Evolutionary conservation across 331 rosid genomes (phyloP), one percentile per base, ranked within the genome.

Genomic region (Rhamnella rubrinervis): DNA sequence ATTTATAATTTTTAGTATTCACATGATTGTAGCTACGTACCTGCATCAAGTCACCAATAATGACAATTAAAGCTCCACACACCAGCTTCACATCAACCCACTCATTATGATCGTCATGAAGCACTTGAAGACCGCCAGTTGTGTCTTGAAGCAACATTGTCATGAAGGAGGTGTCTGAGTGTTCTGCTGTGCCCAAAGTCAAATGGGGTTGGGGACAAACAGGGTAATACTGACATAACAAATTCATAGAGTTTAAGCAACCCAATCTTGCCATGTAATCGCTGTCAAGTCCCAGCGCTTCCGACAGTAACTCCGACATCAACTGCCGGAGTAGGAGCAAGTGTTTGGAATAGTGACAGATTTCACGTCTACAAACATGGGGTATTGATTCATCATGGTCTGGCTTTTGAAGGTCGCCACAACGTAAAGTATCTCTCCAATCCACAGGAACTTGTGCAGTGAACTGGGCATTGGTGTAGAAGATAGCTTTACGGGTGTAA

Each of bases 141-240:
- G 16, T 20, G 47, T 72, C 76, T 53, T 71, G 75, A 21, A 50
- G 55, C 26, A 71, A 4, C 3, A 71, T 50, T 35, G 75, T 71
- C 10, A 71, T 25, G 19, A 61, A 51, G 7, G 63, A 51, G 28
- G 15, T 38, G 13, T 71, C 69, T 0, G 62, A 11, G 47, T 63
- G 70, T 39, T 63, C 63, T 31, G 58, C 37, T 52, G 70, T 28
- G 44, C 70, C 70, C 6, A 71, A 19, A 8, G 69, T 25, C 61
- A 62, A 23, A 35, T 71, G 44, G 12, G 70, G 76, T 40, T 53
- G 44, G 0, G 64, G 76, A 44, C 47, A 62, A 39, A 63, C 11
- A 0, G 76, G 76, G 28, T 63, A 72, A 18, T 53, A 72, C 11
- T 63, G 63, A 28, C 49, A 52, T 0, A 41, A 12, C 6, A 62